Percentiles rank a stretch among this genome's conserved stretches.
Conservation (phyloP, 2,329 filamentous ascomycete species). For the Dothistroma pini region DNA sequence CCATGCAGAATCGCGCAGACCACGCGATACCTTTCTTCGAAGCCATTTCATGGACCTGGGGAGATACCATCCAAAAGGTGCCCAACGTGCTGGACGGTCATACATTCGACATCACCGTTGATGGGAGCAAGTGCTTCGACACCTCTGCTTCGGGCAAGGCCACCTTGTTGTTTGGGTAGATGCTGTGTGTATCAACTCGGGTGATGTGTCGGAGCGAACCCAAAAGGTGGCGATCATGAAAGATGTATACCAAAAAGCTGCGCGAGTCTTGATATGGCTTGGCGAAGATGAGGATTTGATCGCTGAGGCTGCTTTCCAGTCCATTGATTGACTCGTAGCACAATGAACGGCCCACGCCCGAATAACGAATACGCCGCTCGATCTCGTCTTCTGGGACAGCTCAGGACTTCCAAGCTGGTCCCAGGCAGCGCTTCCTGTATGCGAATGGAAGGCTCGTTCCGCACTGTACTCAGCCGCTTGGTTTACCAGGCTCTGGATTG, state of each 20-base stretch:
- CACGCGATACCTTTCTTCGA: background rate
- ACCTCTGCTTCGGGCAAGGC: background rate
- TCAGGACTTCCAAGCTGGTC: background rate
- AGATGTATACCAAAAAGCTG: slow-evolving; percentile 27
- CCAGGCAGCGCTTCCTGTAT: background rate
- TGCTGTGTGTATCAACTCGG: slow-evolving; percentile 33
- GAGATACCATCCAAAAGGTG: background rate
- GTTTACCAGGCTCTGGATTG: slow-evolving; percentile 3
- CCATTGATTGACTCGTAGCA: background rate
- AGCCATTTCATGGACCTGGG: slow-evolving; percentile 1
- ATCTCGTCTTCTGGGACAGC: background rate
- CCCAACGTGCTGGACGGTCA: background rate
- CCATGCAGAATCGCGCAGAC: too few species aligned
- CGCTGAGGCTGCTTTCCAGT: background rate
- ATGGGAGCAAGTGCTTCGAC: background rate
- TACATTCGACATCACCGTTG: background rate
- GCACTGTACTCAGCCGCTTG: background rate
- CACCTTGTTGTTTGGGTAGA: slow-evolving; percentile 10
- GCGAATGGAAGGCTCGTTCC: background rate
- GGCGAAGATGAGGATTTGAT: slow-evolving; percentile 17
- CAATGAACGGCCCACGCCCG: background rate
- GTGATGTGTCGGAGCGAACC: slow-evolving; percentile 27
- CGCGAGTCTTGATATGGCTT: slow-evolving; percentile 22
- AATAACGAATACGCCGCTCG: background rate
- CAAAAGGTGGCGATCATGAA: slow-evolving; percentile 34